phyloP scores from a whole-genome alignment of 2,329 filamentous ascomycete species.

The Boeremia exigua region DNA sequence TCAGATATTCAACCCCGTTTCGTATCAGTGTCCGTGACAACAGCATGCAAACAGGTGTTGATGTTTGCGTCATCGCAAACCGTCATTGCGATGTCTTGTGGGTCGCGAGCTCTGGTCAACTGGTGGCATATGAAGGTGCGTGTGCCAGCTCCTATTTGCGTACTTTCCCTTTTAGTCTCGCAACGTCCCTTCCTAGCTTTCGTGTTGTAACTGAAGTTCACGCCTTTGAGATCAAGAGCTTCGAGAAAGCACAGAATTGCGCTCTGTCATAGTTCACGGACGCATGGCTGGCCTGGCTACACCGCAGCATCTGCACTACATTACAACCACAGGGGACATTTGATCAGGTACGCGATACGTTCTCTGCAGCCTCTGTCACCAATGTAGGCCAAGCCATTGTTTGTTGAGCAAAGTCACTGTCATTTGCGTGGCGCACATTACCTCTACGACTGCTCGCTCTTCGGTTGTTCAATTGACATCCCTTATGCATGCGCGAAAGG shows the following conservation, averaged over 20 bases:
- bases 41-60: conserved; percentile 8
- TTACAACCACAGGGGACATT: not conserved
- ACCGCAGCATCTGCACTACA: not conserved
- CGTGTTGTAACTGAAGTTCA: not conserved
- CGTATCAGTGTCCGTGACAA: conserved; percentile 26
- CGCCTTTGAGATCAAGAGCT: not conserved
- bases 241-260: not conserved
- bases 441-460: not conserved
- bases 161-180: conserved; percentile 23
- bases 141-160: conserved; percentile 30
- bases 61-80: conserved; percentile 2
- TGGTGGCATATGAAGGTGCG: conserved; percentile 34
- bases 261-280: not conserved
- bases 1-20: conserved; percentile 4
- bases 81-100: conserved; percentile 13
- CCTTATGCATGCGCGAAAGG: not conserved
- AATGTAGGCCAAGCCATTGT: not conserved
- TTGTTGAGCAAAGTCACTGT: not conserved
- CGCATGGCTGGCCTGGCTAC: not conserved
- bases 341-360: conserved; percentile 3
- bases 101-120: conserved; percentile 15
- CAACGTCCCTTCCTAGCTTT: not conserved
- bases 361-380: not conserved
- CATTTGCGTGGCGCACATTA: not conserved
- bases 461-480: conserved; percentile 2